Conservation (phyloP, 2,329 filamentous ascomycete genomes). For the Lachnellula cervina region DNA sequence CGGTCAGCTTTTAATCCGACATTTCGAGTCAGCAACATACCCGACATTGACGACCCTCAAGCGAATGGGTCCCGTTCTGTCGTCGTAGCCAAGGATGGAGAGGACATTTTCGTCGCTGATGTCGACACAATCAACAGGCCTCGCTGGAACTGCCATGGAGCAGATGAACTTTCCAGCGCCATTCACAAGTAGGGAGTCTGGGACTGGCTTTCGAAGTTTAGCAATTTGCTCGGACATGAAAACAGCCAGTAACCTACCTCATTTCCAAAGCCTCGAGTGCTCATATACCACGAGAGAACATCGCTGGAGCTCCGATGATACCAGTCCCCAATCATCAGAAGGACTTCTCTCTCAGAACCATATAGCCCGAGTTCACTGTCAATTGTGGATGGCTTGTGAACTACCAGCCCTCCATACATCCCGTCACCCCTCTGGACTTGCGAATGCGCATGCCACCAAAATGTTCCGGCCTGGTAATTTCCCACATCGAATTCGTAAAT, state of each 20-base stretch:
- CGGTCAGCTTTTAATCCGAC: background rate
- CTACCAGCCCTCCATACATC: conserved; percentile 42
- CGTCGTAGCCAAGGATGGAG: conserved; percentile 20
- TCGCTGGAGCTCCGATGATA: conserved; percentile 40
- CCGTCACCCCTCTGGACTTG: conserved; percentile 41
- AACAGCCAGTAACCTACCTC: conserved; percentile 29
- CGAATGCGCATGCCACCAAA: conserved; percentile 41
- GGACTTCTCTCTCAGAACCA: conserved; percentile 36
- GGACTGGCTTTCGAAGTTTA: conserved; percentile 37
- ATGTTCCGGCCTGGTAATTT: conserved; percentile 18
- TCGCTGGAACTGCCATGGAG: conserved; percentile 39
- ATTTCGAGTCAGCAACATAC: conserved; percentile 18
- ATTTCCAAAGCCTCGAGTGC: conserved; percentile 39
- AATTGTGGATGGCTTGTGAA: conserved; percentile 34
- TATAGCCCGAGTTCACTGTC: conserved; percentile 12
- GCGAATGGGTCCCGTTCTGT: conserved; percentile 16
- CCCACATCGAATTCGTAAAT: conserved; percentile 34
- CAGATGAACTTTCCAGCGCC: conserved; percentile 42
- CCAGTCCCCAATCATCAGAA: conserved; percentile 47
- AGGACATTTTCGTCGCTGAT: conserved; percentile 14
- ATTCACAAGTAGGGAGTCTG: conserved; percentile 44
- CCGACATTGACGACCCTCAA: conserved; percentile 42
- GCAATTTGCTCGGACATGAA: background rate
- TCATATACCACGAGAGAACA: conserved; percentile 40
- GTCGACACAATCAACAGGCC: conserved; percentile 39